Percentiles rank a stretch among this genome's conserved stretches.
phyloP scores from a whole-genome alignment of 768 basidiomycete species.

The Boletales sp. region DNA sequence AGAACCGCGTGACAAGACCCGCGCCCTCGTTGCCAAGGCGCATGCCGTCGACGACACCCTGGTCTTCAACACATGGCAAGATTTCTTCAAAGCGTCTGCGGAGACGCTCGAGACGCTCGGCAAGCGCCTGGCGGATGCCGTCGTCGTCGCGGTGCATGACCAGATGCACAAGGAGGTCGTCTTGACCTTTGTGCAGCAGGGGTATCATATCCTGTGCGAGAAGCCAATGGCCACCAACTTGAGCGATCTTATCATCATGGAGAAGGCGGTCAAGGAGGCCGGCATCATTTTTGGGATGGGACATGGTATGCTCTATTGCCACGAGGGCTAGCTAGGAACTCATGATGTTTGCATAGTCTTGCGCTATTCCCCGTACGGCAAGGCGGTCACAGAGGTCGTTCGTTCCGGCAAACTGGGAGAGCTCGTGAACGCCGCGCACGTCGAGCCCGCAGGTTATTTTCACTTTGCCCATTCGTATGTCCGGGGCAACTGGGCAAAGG shows the following conservation, averaged over 20 bases:
- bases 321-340: neutral
- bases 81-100: conserved; percentile 63
- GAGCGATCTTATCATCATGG: conserved; percentile 72
- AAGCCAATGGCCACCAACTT: conserved; percentile 85
- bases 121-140: conserved; percentile 75
- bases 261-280: conserved; percentile 62
- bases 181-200: conserved; percentile 70
- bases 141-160: conserved; percentile 80
- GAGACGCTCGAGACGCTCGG: conserved; percentile 63
- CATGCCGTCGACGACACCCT: conserved; percentile 65
- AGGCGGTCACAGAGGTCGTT: conserved; percentile 65
- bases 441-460: conserved; percentile 83
- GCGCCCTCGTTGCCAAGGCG: conserved; percentile 48
- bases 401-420: conserved; percentile 69
- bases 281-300: conserved; percentile 82
- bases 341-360: conserved; percentile 49
- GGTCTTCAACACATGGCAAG: conserved; percentile 69
- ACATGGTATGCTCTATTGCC: conserved; percentile 52
- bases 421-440: conserved; percentile 77
- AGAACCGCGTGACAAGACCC: conserved; percentile 72
- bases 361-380: conserved; percentile 82
- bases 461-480: conserved; percentile 92
- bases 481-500: conserved; percentile 74
- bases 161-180: conserved; percentile 73
- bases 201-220: conserved; percentile 89